Evolutionary conservation across 768 basidiomycete genomes (phyloP), one percentile per base, ranked within the genome.

Genomic region (Mycena galericulata): DNA sequence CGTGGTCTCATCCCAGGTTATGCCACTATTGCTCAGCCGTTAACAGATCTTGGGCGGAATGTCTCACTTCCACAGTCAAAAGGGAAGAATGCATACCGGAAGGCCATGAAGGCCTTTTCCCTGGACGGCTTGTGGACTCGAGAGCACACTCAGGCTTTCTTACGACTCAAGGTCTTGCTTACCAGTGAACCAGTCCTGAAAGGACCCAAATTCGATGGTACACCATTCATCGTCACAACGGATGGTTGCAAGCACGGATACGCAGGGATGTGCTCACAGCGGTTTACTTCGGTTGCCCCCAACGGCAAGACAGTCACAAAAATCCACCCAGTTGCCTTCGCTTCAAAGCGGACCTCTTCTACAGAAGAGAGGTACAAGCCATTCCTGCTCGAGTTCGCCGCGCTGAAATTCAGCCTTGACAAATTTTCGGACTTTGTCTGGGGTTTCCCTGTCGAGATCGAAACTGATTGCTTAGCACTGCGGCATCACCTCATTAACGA

Each of bases 1-100:
- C 72, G 79, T 0, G 50, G 71, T 15, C 67, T 82, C 2, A 79
- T 84, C 46, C 68, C 73, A 41, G 77, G 74, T 22, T 85, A 84
- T 41, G 73, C 81, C 0, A 51, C 54, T 1, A 66, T 81, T 0
- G 81, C 73, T 18, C 71, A 72, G 11, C 83, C 81, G 0, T 70
- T 85, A 1, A 67, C 69, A 1, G 78, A 83, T 55, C 71, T 84
- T 0, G 38, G 74, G 0, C 43, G 74, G 1, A 53, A 55, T 0
- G 69, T 76, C 0, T 70, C 74, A 4, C 26, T 79, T 0, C 76
- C 78, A 12, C 47, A 34, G 10, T 22, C 40, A 1, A 67, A 70
- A 9, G 65, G 60, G n/a, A 79, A 79, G 55, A 50, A 68, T 9
- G 71, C 71, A 0, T 83, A 83, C 63, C 67, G 75, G 32, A 24